Base-by-base conservation (phyloP, 495 filamentous ascomycete species). In the Penicillium simplicissimum region DNA sequence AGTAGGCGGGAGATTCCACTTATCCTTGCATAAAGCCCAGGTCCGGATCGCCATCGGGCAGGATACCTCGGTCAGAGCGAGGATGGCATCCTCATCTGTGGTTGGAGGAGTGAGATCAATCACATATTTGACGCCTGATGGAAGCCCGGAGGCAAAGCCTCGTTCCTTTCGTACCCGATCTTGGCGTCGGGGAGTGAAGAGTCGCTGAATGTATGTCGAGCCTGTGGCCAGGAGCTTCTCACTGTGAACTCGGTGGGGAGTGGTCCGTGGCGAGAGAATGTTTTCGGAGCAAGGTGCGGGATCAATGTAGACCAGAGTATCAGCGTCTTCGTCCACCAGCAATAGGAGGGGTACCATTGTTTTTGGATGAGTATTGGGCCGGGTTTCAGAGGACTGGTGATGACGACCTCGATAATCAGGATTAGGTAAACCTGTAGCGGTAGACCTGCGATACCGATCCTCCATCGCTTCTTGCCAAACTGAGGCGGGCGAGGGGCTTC, bases 81-180 rank as follows among this genome's bases (percentile, higher is more conserved):
- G 79, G 34, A 85, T 81, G 0, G 85, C 80, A 55, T 87, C 85
- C 1, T 88, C 81, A 4, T 86, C 87, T 53, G 84, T 76, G 1
- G 65, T 66, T 0, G 83, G 82, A 15, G 86, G 86, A 1, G 86
- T 88, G 17, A 89, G 76, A 62, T 90, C 87, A 56, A 90, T 64
- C 15, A 88, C 69, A 60, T 81, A 88, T 52, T 81, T 79, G 65
- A 87, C 72, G 1, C 76, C 76, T 0, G 59, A 45, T 0, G 78
- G 78, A n/a, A 83, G 66, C 9, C 53, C 51, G 3, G 68, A 63
- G 6, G 57, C 51, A 9, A 78, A 66, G 0, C 69, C 67, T 23
- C 76, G 78, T 47, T 71, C 74, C 31, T 70, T 74, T 21, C 61
- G 63, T 13, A 67, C 62, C 6, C 67, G 65, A 5, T 53, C 55